A percentile compares a stretch with the other conserved stretches of the same genome.
Conservation (phyloP, 805 yeast species). For the Yarrowia phangngaensis region DNA sequence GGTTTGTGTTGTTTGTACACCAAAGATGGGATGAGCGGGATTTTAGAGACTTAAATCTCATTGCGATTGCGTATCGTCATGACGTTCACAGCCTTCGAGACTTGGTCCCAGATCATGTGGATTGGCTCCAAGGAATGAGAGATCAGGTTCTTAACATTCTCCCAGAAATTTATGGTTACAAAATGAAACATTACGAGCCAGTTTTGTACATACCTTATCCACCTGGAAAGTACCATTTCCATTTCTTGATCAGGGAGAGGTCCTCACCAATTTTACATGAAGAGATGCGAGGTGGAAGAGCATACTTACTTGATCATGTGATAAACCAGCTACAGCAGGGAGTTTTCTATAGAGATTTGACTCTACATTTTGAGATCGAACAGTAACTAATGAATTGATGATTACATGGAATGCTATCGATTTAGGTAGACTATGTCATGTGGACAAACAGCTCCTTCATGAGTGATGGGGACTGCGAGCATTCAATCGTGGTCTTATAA, state of each 20-base stretch:
- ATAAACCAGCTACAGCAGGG: conserved; percentile 25
- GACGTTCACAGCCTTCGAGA: conserved; percentile 12
- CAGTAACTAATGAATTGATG: no score
- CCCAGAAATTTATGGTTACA: conserved; percentile 24
- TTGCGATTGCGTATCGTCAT: conserved; percentile 24
- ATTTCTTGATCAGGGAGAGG: conserved; percentile 9
- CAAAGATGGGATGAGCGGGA: conserved; percentile 20
- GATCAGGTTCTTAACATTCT: conserved; percentile 21
- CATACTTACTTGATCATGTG: conserved; percentile 15
- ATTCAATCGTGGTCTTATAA: no score
- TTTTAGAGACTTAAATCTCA: conserved; percentile 3
- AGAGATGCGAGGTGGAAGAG: conserved; percentile 6
- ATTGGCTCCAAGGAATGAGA: conserved; percentile 16
- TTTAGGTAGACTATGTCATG: no score
- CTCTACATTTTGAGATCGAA: conserved; percentile 9
- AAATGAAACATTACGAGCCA: conserved; percentile 7
- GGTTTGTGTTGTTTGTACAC: conserved; percentile 20
- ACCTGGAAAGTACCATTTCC: conserved; percentile 21
- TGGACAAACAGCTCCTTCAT: no score
- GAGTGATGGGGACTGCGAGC: no score
- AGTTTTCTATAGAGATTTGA: conserved; percentile 3
- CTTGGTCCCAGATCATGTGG: conserved; percentile 17
- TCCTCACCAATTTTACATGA: neutral
- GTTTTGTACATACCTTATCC: conserved; percentile 18
- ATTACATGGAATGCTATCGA: no score